Percentiles rank a stretch among this genome's conserved stretches.
Evolutionary conservation across 768 basidiomycete species (phyloP).

Genomic region (Lactifluus subvellereus): DNA sequence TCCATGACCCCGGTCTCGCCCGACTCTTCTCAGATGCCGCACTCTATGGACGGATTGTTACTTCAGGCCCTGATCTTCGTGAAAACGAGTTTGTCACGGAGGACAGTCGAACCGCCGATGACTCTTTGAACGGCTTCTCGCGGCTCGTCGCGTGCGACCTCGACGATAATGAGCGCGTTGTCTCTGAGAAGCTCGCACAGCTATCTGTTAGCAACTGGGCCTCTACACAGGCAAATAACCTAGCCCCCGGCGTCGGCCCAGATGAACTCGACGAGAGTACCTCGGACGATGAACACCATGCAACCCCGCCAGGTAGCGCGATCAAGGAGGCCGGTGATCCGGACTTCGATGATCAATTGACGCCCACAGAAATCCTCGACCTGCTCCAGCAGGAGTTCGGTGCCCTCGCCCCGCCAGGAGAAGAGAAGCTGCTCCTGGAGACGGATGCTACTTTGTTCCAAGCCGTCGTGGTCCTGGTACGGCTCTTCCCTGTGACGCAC

Average conservation of each 20-base stretch:
- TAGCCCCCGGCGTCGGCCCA: slow-evolving; percentile 1
- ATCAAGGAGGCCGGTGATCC: not conserved
- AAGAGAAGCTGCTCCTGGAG: slow-evolving; percentile 49
- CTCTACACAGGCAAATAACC: slow-evolving; percentile 17
- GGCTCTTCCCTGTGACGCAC: slow-evolving; percentile 14
- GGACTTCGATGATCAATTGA: slow-evolving; percentile 29
- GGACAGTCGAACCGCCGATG: slow-evolving; percentile 19
- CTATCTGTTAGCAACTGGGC: slow-evolving; percentile 36
- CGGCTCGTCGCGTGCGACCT: slow-evolving; percentile 40
- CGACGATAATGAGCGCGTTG: slow-evolving; percentile 32
- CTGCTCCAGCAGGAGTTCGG: slow-evolving; percentile 57
- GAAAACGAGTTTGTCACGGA: not conserved
- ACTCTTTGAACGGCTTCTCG: slow-evolving; percentile 33
- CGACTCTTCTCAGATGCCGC: slow-evolving; percentile 38
- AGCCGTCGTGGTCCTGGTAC: slow-evolving; percentile 45
- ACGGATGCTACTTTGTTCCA: slow-evolving; percentile 45
- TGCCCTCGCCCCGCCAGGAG: slow-evolving; percentile 37
- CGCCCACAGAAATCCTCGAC: slow-evolving; percentile 43
- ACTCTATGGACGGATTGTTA: slow-evolving; percentile 36
- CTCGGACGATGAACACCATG: slow-evolving; percentile 28
- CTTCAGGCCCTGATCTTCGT: slow-evolving; percentile 2
- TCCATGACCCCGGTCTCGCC: slow-evolving; percentile 29
- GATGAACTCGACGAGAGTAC: slow-evolving; percentile 19
- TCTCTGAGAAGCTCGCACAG: slow-evolving; percentile 35
- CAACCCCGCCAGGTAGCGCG: not conserved